Percentiles rank a stretch among this genome's conserved stretches.
phyloP scores from a whole-genome alignment of 1,284 basidiomycete species.

The Moesziomyces sp. region DNA sequence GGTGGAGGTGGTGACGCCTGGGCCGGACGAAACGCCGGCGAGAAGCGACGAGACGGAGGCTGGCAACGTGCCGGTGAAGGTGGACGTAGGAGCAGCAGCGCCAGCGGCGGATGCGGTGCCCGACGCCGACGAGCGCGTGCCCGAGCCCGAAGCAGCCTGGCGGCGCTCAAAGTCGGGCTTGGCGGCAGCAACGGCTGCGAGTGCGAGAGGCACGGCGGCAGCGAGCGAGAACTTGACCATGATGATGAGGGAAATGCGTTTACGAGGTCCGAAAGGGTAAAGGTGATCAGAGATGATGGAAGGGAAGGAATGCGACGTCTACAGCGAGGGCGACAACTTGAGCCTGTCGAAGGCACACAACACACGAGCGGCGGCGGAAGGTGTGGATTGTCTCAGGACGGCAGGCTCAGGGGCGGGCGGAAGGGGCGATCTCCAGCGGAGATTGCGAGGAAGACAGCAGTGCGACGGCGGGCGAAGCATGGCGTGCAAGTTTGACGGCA shows the following conservation, averaged over 20 bases:
- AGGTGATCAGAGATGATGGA: neutral
- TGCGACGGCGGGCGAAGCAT: neutral
- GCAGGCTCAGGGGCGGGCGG: neutral
- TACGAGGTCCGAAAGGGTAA: neutral
- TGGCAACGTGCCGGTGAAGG: slow-evolving; percentile 54
- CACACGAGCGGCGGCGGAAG: too few species aligned
- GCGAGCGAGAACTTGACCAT: slow-evolving; percentile 48
- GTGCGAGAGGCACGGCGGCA: slow-evolving; percentile 29
- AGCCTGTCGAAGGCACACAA: too few species aligned
- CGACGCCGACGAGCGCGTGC: slow-evolving; percentile 14
- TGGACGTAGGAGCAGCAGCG: slow-evolving; percentile 44
- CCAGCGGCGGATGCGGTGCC: slow-evolving; percentile 12
- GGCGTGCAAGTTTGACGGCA: slow-evolving; percentile 6
- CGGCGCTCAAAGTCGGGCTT: slow-evolving; percentile 34
- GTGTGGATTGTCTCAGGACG: too few species aligned
- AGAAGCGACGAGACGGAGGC: slow-evolving; percentile 49
- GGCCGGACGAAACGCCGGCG: slow-evolving; percentile 51
- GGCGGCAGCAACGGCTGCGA: slow-evolving; percentile 32
- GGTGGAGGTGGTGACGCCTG: slow-evolving; percentile 42
- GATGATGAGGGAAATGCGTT: slow-evolving; percentile 3
- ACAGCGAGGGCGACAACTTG: too few species aligned
- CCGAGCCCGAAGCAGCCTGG: slow-evolving; percentile 21
- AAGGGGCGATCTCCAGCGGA: neutral
- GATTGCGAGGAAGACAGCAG: too few species aligned
- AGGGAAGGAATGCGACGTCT: neutral